These are phyloP conservation scores for Arachis monticola DNA, from an alignment of 331 rosid genomes.

Conservation along the genomic window DNA sequence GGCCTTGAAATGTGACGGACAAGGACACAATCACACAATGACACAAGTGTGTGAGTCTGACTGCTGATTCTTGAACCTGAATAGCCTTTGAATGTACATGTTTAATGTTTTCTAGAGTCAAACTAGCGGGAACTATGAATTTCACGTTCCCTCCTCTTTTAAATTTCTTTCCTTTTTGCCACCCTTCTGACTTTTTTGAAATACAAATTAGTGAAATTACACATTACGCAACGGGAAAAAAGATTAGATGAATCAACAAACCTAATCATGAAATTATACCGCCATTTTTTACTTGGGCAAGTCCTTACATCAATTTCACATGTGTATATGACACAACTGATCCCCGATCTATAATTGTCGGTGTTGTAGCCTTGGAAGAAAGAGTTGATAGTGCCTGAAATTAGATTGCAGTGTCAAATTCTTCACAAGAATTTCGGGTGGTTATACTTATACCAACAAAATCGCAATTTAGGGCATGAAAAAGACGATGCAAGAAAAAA, in stretches of 20 bases:
- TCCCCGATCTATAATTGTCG: background rate
- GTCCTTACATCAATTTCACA: background rate
- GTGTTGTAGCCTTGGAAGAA: background rate
- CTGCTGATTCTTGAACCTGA: constrained; percentile 15
- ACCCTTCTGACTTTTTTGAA: constrained; percentile 17
- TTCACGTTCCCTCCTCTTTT: constrained; percentile 62
- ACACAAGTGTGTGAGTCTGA: background rate
- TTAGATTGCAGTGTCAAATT: background rate
- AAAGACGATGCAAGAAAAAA: too few relatives aligned
- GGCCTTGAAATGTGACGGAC: too few relatives aligned
- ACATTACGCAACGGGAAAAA: background rate
- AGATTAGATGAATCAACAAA: background rate
- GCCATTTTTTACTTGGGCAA: background rate
- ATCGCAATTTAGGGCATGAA: background rate
- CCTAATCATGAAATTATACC: background rate
- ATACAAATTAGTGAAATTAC: background rate
- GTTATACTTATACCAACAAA: background rate
- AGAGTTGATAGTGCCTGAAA: background rate
- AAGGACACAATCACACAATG: too few relatives aligned
- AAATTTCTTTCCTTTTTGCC: constrained; percentile 30
- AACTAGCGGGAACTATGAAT: constrained; percentile 59
- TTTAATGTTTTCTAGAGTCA: constrained; percentile 30
- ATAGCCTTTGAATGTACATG: background rate
- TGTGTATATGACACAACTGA: background rate
- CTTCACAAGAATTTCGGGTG: background rate